Conservation (phyloP, 1,139 yeast species). For the Yamadazyma epiphylla region DNA sequence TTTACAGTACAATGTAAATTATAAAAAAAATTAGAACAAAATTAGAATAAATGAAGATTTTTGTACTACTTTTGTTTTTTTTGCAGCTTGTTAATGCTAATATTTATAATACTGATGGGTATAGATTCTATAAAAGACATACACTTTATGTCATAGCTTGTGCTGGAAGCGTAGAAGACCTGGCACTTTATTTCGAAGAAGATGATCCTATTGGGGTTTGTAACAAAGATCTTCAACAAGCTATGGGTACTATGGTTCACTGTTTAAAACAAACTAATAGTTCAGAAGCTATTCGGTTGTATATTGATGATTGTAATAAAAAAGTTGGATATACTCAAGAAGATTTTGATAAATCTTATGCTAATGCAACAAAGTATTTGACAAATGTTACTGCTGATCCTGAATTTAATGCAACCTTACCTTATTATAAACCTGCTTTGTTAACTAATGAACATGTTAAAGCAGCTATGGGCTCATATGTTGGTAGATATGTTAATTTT, state of each 20-base stretch:
- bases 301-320: slow-evolving; percentile 16
- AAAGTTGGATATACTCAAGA: slow-evolving; percentile 20
- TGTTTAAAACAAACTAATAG: slow-evolving; percentile 27
- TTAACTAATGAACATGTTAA: slow-evolving; percentile 18
- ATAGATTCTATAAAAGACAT: slow-evolving; percentile 14
- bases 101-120: slow-evolving; percentile 6
- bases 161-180: slow-evolving; percentile 20
- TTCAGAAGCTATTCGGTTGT: slow-evolving; percentile 21
- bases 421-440: slow-evolving; percentile 29
- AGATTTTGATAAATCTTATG: slow-evolving; percentile 26
- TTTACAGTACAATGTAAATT: too few species aligned
- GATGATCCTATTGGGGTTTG: slow-evolving; percentile 27
- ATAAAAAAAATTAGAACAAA: too few species aligned
- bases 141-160: slow-evolving; percentile 25
- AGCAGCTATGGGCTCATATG: slow-evolving; percentile 35
- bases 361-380: slow-evolving; percentile 34
- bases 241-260: slow-evolving; percentile 36
- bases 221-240: slow-evolving; percentile 29
- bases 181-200: slow-evolving; percentile 23
- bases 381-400: slow-evolving; percentile 22
- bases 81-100: slow-evolving; percentile 1
- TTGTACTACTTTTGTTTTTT: neutral
- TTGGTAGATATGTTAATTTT: slow-evolving; percentile 37
- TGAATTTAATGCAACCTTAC: slow-evolving; percentile 20
- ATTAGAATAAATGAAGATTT: slow-evolving; percentile 1